phyloP scores from a whole-genome alignment of 2,329 filamentous ascomycete genomes.

The Verticillium tricorpus region DNA sequence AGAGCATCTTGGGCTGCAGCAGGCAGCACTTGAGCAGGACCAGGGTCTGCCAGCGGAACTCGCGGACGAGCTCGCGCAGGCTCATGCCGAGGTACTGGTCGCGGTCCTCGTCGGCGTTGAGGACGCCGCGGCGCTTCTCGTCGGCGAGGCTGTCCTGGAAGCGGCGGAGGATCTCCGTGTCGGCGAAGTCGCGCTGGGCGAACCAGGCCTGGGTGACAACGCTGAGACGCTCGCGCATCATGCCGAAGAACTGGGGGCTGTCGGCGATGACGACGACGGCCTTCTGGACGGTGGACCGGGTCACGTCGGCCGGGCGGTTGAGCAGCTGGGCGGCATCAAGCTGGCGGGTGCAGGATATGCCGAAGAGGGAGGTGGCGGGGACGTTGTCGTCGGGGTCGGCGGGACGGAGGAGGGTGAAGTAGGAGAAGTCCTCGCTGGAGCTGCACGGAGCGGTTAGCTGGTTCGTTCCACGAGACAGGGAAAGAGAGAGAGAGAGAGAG shows the following conservation, averaged over 20 bases:
- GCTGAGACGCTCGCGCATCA: conserved; percentile 82
- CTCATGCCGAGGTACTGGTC: conserved; percentile 89
- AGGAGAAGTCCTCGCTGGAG: conserved; percentile 92
- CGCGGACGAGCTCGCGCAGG: conserved; percentile 83
- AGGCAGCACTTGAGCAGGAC: conserved; percentile 92
- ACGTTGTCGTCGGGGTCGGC: conserved; percentile 35
- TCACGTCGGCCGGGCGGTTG: conserved; percentile 81
- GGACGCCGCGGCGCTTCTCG: conserved; percentile 52
- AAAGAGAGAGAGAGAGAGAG: neutral
- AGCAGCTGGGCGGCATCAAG: conserved; percentile 75
- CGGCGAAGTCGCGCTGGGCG: conserved; percentile 85
- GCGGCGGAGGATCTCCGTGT: conserved; percentile 81
- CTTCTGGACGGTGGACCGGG: conserved; percentile 96
- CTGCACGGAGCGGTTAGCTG: conserved; percentile 35
- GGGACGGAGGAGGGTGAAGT: conserved; percentile 82
- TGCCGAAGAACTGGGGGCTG: conserved; percentile 83
- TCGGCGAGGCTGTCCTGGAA: conserved; percentile 86
- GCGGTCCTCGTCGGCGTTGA: conserved; percentile 65
- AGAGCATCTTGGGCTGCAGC: conserved; percentile 97
- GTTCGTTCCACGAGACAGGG: too few species aligned
- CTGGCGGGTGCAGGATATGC: conserved; percentile 92
- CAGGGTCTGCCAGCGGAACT: conserved; percentile 92
- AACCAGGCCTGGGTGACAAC: conserved; percentile 97
- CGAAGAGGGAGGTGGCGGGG: conserved; percentile 80
- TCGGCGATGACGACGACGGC: conserved; percentile 94